Conservation (phyloP, 2,329 filamentous ascomycete species). For the Cladophialophora psammophila region DNA sequence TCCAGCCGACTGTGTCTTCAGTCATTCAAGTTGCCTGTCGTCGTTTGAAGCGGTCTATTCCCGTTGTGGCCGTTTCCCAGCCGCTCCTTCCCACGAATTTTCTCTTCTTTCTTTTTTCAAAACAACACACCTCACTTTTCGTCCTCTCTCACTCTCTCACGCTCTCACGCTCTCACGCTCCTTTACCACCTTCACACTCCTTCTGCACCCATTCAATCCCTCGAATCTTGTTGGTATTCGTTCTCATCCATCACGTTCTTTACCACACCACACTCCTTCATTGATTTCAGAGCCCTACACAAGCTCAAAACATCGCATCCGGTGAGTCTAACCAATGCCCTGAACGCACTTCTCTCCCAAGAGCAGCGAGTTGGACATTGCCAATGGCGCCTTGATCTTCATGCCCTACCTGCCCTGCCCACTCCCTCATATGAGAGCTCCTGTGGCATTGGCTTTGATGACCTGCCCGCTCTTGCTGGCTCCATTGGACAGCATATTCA, state of each 20-base stretch:
- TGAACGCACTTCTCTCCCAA: constrained; percentile 2
- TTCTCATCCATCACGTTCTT: constrained; percentile 29
- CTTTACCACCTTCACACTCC: constrained; percentile 22
- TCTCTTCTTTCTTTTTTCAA: neutral
- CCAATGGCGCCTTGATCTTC: neutral
- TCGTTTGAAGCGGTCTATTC: constrained; percentile 21
- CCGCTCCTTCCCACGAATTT: constrained; percentile 28
- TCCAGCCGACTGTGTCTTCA: constrained; percentile 10
- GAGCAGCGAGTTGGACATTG: constrained; percentile 12
- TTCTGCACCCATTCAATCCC: constrained; percentile 16
- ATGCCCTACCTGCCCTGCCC: neutral
- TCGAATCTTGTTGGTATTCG: constrained; percentile 23
- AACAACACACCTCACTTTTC: constrained; percentile 14
- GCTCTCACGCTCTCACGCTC: constrained; percentile 19
- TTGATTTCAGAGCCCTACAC: constrained; percentile 19
- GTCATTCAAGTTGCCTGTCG: constrained; percentile 10
- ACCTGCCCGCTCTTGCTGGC: neutral
- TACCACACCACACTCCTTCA: constrained; percentile 20
- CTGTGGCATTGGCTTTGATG: constrained; percentile 3
- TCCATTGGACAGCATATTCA: neutral
- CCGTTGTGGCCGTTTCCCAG: constrained; percentile 21
- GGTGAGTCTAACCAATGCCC: constrained; percentile 8
- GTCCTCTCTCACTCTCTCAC: constrained; percentile 18
- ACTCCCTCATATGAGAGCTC: neutral
- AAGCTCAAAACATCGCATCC: constrained; percentile 1